A percentile compares a stretch with the other conserved stretches of the same genome.
Conservation (phyloP, 192 early-diverging fungal species). For the Endogone sp. region DNA sequence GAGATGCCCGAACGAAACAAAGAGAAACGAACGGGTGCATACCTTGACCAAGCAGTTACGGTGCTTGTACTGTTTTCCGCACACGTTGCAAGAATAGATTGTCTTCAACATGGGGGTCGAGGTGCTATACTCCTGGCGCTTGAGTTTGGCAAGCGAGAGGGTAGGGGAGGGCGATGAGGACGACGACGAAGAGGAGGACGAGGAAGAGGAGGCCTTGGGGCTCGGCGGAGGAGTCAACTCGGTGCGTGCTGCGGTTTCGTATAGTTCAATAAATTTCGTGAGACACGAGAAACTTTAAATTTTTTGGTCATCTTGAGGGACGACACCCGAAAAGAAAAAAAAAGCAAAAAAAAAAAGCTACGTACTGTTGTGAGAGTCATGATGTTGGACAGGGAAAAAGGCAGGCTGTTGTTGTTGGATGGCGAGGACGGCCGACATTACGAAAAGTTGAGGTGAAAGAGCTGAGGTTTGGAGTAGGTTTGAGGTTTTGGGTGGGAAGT, state of each 20-base stretch:
- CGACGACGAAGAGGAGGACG: neutral
- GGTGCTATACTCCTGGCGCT: conserved; percentile 9
- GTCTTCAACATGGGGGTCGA: conserved; percentile 17
- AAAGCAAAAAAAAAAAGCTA: too few species aligned
- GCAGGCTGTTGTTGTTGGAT: too few species aligned
- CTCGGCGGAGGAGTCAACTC: neutral
- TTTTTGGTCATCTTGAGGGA: too few species aligned
- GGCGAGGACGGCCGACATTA: too few species aligned
- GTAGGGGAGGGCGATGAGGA: neutral
- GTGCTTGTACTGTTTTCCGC: conserved; percentile 60
- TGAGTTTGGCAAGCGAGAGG: neutral
- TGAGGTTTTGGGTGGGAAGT: too few species aligned
- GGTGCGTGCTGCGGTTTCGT: neutral
- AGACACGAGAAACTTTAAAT: too few species aligned
- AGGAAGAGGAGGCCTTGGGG: neutral
- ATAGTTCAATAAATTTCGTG: neutral
- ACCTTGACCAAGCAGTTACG: conserved; percentile 52
- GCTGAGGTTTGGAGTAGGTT: too few species aligned
- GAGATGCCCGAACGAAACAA: conserved; percentile 2
- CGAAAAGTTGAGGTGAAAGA: too few species aligned
- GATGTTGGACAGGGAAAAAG: too few species aligned
- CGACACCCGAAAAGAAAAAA: too few species aligned
- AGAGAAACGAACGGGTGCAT: neutral
- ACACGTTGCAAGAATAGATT: conserved; percentile 46
- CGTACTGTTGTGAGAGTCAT: too few species aligned